Evolutionary conservation across 352 stramenopile genomes (phyloP).

Genomic region (Phytophthora colocasiae): DNA sequence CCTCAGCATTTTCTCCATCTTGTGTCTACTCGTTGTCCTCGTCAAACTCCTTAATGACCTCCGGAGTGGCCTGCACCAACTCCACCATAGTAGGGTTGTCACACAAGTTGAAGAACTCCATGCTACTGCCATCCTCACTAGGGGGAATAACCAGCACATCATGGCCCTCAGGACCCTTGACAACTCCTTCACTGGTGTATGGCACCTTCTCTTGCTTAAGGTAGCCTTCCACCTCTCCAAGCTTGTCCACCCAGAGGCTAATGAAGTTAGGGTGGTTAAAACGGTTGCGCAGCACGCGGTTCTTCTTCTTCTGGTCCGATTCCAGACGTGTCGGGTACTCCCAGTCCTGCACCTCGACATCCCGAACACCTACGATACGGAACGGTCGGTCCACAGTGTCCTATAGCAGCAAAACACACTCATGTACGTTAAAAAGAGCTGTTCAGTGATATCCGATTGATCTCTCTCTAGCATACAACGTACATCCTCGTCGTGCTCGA

Average conservation of each 20-base stretch:
- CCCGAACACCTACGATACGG: slow-evolving; percentile 81
- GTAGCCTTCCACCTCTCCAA: slow-evolving; percentile 68
- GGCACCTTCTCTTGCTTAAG: slow-evolving; percentile 74
- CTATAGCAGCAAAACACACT: slow-evolving; percentile 19
- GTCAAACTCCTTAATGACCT: slow-evolving; percentile 83
- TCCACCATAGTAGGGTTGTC: slow-evolving; percentile 83
- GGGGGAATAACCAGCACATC: slow-evolving; percentile 78
- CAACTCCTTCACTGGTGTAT: slow-evolving; percentile 59
- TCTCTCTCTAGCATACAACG: slow-evolving; percentile 12
- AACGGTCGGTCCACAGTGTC: slow-evolving; percentile 60
- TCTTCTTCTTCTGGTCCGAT: slow-evolving; percentile 67
- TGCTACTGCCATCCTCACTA: slow-evolving; percentile 64
- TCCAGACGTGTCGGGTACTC: slow-evolving; percentile 79
- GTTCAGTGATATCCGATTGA: background rate
- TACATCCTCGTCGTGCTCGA: slow-evolving; percentile 72
- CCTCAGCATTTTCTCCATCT: background rate
- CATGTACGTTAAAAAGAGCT: slow-evolving; percentile 2
- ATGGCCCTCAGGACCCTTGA: slow-evolving; percentile 64
- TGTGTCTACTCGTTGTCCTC: slow-evolving; percentile 41
- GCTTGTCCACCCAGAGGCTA: slow-evolving; percentile 83
- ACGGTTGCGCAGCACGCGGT: slow-evolving; percentile 71
- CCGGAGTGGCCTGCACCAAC: slow-evolving; percentile 78
- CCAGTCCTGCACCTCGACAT: slow-evolving; percentile 81
- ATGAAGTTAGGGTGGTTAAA: slow-evolving; percentile 87
- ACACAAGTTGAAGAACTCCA: slow-evolving; percentile 87